Evolutionary conservation across 805 yeast species (phyloP), one percentile per base, ranked within the genome.

Genomic region (Candida peoriensis): DNA sequence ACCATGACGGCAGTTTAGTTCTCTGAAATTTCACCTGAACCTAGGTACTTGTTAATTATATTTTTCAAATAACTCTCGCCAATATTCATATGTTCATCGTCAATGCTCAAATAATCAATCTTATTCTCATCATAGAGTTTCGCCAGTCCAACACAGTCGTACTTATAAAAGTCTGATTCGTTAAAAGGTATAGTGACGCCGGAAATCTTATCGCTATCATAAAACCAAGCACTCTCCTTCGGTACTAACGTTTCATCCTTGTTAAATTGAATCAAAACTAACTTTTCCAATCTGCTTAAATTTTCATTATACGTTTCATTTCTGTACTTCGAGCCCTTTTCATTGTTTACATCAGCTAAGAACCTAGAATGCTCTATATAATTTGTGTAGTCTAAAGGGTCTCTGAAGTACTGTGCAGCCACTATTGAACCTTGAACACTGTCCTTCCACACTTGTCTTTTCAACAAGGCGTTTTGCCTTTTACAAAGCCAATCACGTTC

Each of bases 381-480:
- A 13, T 61, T 55, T 1, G 69, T 77, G 47, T 69, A 72, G 24
- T 76, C 64, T 16, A 18, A 48, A 2, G 76, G 72, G 50, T 81
- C 83, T 40, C 94, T 64, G 55, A 77, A 84, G 51, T 81, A 85
- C 49, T 83, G 93, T 0, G 94, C 93, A 7, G 86, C 79, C 1
- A 84, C 61, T 1, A 81, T 56, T 3, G 68, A 54, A 8, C 64
- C 64, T 50, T 84, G 94, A 0, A 81, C 64, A 6, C 63, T 62
- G 5, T 61, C 61, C 20, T 62, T 57, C 77, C 85, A 84, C 1
- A 83, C 74, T 43, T 78, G 86, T 26, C 56, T 57, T 52, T 70
- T 78, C 39, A 84, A 52, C 2, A 78, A 24, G 20, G 54, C 60
- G 50, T 83, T 82, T 36, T 76, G 62, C 22, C 60, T 59, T 38